Evolutionary conservation across 2,329 filamentous ascomycete species (phyloP), one percentile per base, ranked within the genome.

Genomic region (Pseudogymnoascus sp.): DNA sequence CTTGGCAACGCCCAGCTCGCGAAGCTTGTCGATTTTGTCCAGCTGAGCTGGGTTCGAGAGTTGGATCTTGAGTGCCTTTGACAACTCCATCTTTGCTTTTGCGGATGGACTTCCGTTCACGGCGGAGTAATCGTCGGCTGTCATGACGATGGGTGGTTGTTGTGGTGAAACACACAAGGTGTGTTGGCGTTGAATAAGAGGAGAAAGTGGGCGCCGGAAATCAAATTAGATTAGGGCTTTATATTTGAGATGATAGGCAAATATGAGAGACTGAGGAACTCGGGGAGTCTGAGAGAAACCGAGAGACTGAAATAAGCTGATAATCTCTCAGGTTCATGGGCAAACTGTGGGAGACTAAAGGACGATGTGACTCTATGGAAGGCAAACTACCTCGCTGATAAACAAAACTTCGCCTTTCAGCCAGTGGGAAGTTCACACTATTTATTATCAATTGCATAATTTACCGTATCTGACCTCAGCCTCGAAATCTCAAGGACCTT

Each of bases 21-120:
- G 65, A 18, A 68, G 64, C 61, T 63, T 63, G 59, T 68, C 66
- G 49, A 68, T 61, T 33, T 63, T 68, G 35, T 68, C 60, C 23
- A 68, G 62, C 18, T 60, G 58, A 28, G 58, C 58, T n/a, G 58
- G 33, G 23, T 40, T 60, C 14, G 58, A 60, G 12, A 60, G 33
- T n/a, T 31, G 33, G 1, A 60, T 11, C 5, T 25, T 60, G 12
- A 38, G 33, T 16, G 9, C 7, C 37, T 60, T 41, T 5, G 33
- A 16, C 11, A n/a, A n/a, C 33, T 60, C 33, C 37, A 60, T 41
- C 4, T 38, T 41, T 25, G 16, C 33, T 11, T 25, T n/a, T 7
- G 18, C 18, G 1, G 58, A 16, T 6, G 2, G 5, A 40, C 12
- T 18, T 3, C n/a, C 49, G 9, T 33, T 8, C 28, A 4, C 21